Base-by-base conservation (phyloP, 495 filamentous ascomycete genomes). In the Xylaria scruposa region DNA sequence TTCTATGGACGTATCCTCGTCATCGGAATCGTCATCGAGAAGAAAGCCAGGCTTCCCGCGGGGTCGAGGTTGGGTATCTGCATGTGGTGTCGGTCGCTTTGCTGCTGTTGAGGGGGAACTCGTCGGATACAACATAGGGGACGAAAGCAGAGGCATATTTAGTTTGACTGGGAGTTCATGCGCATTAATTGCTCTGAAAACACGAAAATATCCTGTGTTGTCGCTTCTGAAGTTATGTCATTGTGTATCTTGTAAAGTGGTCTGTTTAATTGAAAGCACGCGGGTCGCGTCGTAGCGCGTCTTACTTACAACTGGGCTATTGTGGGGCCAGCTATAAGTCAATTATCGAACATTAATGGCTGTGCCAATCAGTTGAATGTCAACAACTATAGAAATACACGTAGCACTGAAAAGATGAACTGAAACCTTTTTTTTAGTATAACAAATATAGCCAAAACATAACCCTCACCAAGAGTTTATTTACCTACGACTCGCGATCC, bases 91-190 rank as follows among this genome's bases (percentile, higher is more conserved):
- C 51, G 83, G 80, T 64, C 83, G 84, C 78, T 88, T 91, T 54
- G 84, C 79, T 51, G 68, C 65, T 58, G 82, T 75, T 15, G 86
- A 85, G 6, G 86, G 84, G 3, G 88, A 89, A 72, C 84, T 89
- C 17, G 83, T 79, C 1, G 90, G 88, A 74, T 88, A 88, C n/a
- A 81, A 76, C 19, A 88, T 78, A 26, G 90, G 89, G 19, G 91
- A 91, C 2, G 91, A 91, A 17, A 89, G 85, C 49, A 89, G 82
- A 9, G 89, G 85, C 88, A 93, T 92, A 40, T 81, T 88, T 81
- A 58, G 77, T 51, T 21, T 65, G 0, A 19, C 42, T 44, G 17
- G 17, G 58, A 53, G 24, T 38, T 58, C 7, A 47, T 44, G 17
- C 10, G 21, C 42, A 36, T 51, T 53, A 15, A 19, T 49, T 6